Base-by-base conservation (phyloP, 176 grass and related monocot genomes). In the Cenchrus fungigraminus region DNA sequence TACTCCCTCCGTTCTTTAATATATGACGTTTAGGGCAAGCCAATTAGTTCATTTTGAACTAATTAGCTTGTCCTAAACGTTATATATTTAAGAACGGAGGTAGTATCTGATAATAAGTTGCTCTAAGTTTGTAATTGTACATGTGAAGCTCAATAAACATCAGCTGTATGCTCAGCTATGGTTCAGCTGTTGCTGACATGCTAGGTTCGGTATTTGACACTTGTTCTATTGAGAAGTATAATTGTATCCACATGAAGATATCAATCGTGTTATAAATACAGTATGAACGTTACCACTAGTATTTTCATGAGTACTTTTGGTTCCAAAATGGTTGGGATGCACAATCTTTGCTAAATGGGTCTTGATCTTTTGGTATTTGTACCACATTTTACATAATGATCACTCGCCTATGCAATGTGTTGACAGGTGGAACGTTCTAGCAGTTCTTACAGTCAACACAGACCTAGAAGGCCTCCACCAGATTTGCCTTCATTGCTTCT, bases 401-500 rank as follows among this genome's bases (percentile, higher is more conserved):
- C 47, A n/a, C 0, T 83, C 17, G 5, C 64, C 6, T 73, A 54
- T 43, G 69, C 10, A 37, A 52, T 56, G 44, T 72, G 49, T 84
- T 84, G 70, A 82, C 65, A 88, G 91, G 84, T 94, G 76, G 85
- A 92, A 49, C 88, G 86, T 42, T 92, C 88, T 53, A 88, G 88
- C 76, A 88, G 77, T 72, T 93, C 87, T 71, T 95, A 90, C 82
- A 98, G 88, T 64, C 50, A 90, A 74, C 87, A 91, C 72, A 81
- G 87, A 31, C 85, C 88, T 57, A 71, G 83, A 68, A 87, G 82
- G 44, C 87, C 88, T 75, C 96, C 91, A 20, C 91, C 93, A 56
- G 93, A 98, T 94, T 60, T 90, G 63, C 93, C 93, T 67, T 98
- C 96, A 28, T 66, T 90, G 84, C 96, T 98, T 87, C 89, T 98